Base-by-base conservation (phyloP, 495 filamentous ascomycete genomes). In the Penicillium cinerascens region DNA sequence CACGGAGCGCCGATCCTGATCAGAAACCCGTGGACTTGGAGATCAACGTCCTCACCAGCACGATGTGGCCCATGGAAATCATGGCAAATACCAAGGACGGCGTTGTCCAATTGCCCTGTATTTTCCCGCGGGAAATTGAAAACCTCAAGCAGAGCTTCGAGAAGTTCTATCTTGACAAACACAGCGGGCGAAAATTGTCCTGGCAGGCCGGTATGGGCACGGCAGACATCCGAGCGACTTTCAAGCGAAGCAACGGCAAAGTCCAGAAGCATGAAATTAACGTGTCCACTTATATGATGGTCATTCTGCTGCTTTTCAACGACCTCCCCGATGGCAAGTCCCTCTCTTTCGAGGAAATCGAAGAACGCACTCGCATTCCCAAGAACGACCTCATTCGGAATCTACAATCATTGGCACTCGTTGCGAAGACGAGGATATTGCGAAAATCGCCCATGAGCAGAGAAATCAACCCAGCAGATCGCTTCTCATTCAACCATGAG, bases 301-400 rank as follows among this genome's bases (percentile, higher is more conserved):
- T 97, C 27, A 86, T 99, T 16, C 72, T 99, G 23, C 57, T 93
- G 43, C 82, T 95, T 0, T 99, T 97, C 78, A 97, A 97, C 59
- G 83, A 92, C 40, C 50, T 95, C 0, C 72, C 75, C 4, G 70
- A 82, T 1, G 83, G 78, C 36, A 78, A 85, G 52, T 82, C 74
- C 27, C 66, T 95, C 11, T 87, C 83, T 0, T 93, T 87, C 44
- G 87, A 93, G 56, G 92, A 96, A 41, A 90, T 99, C 49, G 85
- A 92, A 65, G 81, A 81, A 0, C 78, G 76, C 45, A 97, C 93
- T 1, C 87, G 84, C 36, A 96, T 99, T n/a, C 86, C 91, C 0
- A 58, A 77, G 13, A 63, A 76, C 22, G 93, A 99, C 42, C 79
- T 99, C 1, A 77, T 83, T 37, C 85, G 92, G 8, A 91, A 90